Base-by-base conservation (phyloP, 2,329 filamentous ascomycete species). In the Colletotrichum echinochloae region DNA sequence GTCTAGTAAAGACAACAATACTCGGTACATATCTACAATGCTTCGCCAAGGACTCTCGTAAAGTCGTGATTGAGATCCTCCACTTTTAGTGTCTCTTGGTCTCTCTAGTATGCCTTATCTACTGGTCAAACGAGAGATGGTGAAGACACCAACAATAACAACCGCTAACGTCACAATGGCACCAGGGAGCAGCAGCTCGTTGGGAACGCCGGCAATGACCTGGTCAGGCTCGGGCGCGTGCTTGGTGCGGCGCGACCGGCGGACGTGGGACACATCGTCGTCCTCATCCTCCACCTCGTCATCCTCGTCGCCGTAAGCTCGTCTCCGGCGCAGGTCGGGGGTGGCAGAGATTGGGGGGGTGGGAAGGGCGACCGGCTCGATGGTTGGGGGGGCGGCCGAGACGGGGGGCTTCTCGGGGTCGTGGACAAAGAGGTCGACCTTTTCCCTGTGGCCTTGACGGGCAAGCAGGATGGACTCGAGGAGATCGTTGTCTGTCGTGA, bases 401-500 rank as follows among this genome's bases (percentile, higher is more conserved):
- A 94, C 87, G 0, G 95, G 93, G n/a, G 95, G 90, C 82, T 96
- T 92, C 73, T 94, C 90, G 0, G 95, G 95, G 76, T 99, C 93
- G 79, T 99, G 96, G 16, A 98, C 95, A 76, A 97, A 98, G 20
- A 99, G 87, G 77, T 99, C 96, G 26, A 99, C 96, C 86, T 99
- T 99, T 75, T 98, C 96, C 55, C 90, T 91, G 75, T 86, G 90
- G 55, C 89, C 87, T 69, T 92, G 90, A 71, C 94, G 91, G 5
- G 95, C 94, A 35, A 98, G 88, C 26, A 91, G 86, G 74, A 99
- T 94, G 1, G 96, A 94, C 81, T 99, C 96, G 2, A 96, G 83
- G 51, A 99, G 88, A 79, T 99, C 96, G 74, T 95, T 92, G 78
- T 98, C 94, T 0, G 95, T 97, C 14, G 96, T 99, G 79, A 99